Evolutionary conservation across 129 eudicot genomes (phyloP).

Genomic region (Flaveria trinervia): DNA sequence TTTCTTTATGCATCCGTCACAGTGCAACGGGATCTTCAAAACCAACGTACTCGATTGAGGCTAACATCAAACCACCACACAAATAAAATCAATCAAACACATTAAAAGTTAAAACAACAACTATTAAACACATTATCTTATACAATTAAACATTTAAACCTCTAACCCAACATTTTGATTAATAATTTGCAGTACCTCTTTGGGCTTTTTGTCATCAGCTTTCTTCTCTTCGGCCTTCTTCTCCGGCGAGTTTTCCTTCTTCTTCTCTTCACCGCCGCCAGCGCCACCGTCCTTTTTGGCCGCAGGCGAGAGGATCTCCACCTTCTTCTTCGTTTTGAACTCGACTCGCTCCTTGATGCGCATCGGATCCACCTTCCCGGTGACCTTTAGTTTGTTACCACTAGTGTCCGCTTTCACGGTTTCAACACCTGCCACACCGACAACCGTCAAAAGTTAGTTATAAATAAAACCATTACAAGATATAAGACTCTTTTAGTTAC

Average conservation of each 20-base stretch:
- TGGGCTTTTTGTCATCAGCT: slow-evolving; percentile 43
- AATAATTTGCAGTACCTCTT: slow-evolving; percentile 46
- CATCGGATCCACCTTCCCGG: slow-evolving; percentile 66
- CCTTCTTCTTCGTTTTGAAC: slow-evolving; percentile 58
- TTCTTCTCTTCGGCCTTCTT: slow-evolving; percentile 42
- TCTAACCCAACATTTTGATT: slow-evolving; percentile 8
- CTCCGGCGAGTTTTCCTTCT: slow-evolving; percentile 15
- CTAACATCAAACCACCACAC: slow-evolving; percentile 34
- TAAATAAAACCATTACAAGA: background rate
- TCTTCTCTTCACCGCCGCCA: slow-evolving; percentile 25
- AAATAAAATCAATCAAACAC: background rate
- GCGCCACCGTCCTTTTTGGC: slow-evolving; percentile 40
- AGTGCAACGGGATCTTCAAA: slow-evolving; percentile 55
- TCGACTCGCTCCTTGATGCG: slow-evolving; percentile 61
- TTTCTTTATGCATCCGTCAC: slow-evolving; percentile 64
- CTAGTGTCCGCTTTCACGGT: slow-evolving; percentile 46
- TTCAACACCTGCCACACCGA: slow-evolving; percentile 60
- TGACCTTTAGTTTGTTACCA: slow-evolving; percentile 49
- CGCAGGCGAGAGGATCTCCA: slow-evolving; percentile 62
- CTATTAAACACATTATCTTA: background rate
- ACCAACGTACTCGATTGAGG: slow-evolving; percentile 46
- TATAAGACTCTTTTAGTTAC: too few relatives aligned
- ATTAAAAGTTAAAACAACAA: background rate
- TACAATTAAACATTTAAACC: background rate
- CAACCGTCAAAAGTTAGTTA: slow-evolving; percentile 18